A percentile compares a stretch with the other conserved stretches of the same genome.
These are phyloP conservation scores for Candida ascalaphidarum DNA, from an alignment of 805 yeast species.

Conservation along the genomic window DNA sequence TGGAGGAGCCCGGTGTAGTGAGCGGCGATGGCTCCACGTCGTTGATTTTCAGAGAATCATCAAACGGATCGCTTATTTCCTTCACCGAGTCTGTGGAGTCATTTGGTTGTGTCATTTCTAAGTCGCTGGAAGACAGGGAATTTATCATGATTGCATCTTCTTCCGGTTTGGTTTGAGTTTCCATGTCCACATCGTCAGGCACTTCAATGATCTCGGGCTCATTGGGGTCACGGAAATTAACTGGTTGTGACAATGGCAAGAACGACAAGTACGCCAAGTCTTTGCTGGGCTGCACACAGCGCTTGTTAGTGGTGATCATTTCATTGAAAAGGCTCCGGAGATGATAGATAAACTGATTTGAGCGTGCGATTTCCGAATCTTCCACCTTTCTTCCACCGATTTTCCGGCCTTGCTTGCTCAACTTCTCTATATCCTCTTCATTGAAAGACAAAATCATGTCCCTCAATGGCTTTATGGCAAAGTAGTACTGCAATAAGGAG, in stretches of 20 bases:
- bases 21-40: background rate
- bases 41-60: background rate
- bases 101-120: no score
- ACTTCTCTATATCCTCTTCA: constrained; percentile 12
- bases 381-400: constrained; percentile 85
- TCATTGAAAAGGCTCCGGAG: constrained; percentile 61
- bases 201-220: background rate
- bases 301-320: constrained; percentile 52
- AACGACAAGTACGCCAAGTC: constrained; percentile 87
- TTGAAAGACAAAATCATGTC: constrained; percentile 53
- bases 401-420: constrained; percentile 34
- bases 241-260: constrained; percentile 60
- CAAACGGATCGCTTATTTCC: constrained; percentile 4
- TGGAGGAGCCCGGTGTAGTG: background rate
- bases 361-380: constrained; percentile 68
- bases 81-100: constrained; percentile 3
- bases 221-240: constrained; percentile 36
- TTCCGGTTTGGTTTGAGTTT: constrained; percentile 9
- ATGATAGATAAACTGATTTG: constrained; percentile 73
- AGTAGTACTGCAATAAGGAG: constrained; percentile 84
- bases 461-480: constrained; percentile 75
- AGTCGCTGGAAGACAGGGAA: background rate
- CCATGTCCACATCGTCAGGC: constrained; percentile 4
- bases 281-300: constrained; percentile 72
- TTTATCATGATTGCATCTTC: constrained; percentile 1